Conservation (phyloP, 331 rosid genomes). For the Acacia concinna region DNA sequence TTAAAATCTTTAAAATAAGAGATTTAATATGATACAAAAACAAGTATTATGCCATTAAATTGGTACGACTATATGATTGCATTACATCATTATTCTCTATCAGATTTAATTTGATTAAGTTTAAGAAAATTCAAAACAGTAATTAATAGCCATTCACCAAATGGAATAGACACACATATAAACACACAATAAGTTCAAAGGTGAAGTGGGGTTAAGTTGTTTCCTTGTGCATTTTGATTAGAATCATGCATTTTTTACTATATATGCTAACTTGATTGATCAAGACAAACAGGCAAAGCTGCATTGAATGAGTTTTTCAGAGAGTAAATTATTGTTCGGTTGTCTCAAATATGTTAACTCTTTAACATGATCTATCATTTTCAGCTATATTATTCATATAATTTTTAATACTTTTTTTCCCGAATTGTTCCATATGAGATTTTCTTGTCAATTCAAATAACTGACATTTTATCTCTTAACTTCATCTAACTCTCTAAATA, state of each 20-base stretch:
- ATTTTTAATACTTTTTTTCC: not conserved
- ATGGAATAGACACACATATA: too few species aligned
- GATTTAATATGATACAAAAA: too few species aligned
- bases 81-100: too few species aligned
- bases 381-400: not conserved
- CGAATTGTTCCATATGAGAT: not conserved
- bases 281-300: conserved; percentile 26
- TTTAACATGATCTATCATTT: not conserved
- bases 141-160: not conserved
- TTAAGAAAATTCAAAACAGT: not conserved
- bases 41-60: too few species aligned
- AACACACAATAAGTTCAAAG: not conserved
- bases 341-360: not conserved
- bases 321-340: not conserved
- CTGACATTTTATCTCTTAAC: not conserved
- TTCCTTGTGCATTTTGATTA: not conserved
- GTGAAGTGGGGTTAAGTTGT: conserved; percentile 11
- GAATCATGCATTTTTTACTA: not conserved
- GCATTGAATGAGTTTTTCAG: not conserved
- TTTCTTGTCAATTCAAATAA: not conserved
- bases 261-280: conserved; percentile 26
- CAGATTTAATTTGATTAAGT: not conserved
- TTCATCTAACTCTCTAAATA: not conserved
- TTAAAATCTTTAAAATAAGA: not conserved
- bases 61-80: too few species aligned